Conservation (phyloP, 495 filamentous ascomycete genomes). For the Tuber microsphaerosporum region DNA sequence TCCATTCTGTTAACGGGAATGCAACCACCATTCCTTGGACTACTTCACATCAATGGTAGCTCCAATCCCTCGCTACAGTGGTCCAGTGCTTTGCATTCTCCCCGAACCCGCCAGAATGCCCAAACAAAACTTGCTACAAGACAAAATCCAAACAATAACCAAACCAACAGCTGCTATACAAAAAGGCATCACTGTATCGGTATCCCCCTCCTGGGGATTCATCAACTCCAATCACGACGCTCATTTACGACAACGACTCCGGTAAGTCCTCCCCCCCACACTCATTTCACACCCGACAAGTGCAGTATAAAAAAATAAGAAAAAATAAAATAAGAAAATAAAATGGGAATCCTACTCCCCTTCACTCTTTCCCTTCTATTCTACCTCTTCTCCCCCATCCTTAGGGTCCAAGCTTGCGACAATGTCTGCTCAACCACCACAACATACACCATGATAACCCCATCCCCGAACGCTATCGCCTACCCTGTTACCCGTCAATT, state of each 20-base stretch:
- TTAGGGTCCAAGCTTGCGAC: not conserved
- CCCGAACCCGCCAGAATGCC: not conserved
- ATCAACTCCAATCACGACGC: not conserved
- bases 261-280: not conserved
- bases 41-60: not conserved
- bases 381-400: not conserved
- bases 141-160: not conserved
- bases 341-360: not conserved
- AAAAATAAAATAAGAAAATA: not conserved
- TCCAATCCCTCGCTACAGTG: not conserved
- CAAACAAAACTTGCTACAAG: not conserved
- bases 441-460: slow-evolving; percentile 25
- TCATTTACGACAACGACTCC: not conserved
- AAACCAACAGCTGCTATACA: not conserved
- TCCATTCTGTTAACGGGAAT: not conserved
- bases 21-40: not conserved
- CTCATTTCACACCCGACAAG: not conserved
- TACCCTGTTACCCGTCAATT: slow-evolving; percentile 18
- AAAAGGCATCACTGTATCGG: not conserved
- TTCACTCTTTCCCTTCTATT: not conserved
- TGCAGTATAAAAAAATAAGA: not conserved
- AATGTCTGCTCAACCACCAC: slow-evolving; percentile 6
- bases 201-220: not conserved
- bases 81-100: not conserved
- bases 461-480: slow-evolving; percentile 16